These are phyloP conservation scores for Lactarius sp. DNA, from an alignment of 768 basidiomycete species.

Conservation along the genomic window DNA sequence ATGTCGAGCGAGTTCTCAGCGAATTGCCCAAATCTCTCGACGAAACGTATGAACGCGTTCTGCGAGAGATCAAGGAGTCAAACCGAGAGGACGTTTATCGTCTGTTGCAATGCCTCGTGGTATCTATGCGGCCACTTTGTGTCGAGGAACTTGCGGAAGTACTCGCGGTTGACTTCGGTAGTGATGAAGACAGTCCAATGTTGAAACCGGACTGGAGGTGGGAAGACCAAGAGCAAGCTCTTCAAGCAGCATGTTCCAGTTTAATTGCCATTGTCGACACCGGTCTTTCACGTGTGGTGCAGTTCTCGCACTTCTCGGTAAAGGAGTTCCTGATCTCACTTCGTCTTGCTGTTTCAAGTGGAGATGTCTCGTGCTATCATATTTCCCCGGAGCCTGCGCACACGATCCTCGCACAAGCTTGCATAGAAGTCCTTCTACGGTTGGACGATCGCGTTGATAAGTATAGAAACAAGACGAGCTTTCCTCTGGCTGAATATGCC, in stretches of 20 bases:
- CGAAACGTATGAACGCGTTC: neutral
- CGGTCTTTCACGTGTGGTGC: neutral
- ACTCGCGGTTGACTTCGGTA: neutral
- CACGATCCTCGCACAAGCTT: neutral
- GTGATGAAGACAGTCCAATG: neutral
- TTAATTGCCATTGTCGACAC: neutral
- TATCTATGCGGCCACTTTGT: neutral
- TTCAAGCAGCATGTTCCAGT: neutral
- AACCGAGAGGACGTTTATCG: neutral
- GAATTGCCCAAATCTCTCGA: neutral
- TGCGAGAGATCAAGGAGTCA: neutral
- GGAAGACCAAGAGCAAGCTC: neutral
- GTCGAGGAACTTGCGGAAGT: neutral
- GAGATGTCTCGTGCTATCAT: neutral
- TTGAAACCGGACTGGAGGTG: neutral
- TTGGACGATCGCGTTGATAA: neutral
- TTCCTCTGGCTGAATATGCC: neutral
- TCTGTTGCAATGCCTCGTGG: neutral
- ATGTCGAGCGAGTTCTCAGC: neutral
- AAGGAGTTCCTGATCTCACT: neutral
- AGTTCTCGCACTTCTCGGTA: neutral
- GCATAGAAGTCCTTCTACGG: neutral
- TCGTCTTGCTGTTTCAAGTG: neutral
- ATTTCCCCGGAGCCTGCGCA: neutral
- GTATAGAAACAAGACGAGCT: neutral